Conservation (phyloP, 1,284 basidiomycete species). For the Sphagnurus paluster region DNA sequence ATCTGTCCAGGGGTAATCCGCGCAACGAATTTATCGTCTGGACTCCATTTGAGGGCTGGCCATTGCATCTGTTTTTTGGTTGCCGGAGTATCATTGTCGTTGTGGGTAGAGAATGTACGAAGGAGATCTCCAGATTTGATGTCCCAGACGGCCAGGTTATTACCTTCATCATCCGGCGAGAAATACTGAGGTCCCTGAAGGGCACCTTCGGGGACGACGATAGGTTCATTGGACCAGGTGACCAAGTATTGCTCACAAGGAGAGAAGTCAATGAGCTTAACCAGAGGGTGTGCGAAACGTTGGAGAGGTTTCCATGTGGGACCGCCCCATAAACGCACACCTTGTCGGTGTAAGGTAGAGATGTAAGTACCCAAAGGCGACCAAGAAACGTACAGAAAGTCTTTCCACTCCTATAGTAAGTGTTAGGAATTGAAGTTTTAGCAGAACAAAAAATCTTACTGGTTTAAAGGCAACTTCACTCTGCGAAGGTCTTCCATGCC, state of each 20-base stretch:
- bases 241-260: conserved; percentile 97
- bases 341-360: conserved; percentile 93
- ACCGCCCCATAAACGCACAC: conserved; percentile 96
- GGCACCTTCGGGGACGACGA: conserved; percentile 83
- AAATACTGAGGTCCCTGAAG: conserved; percentile 85
- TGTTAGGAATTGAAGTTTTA: conserved; percentile 15
- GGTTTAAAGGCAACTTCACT: conserved; percentile 82
- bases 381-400: conserved; percentile 94
- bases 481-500: conserved; percentile 92
- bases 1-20: conserved; percentile 87
- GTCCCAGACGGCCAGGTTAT: conserved; percentile 98
- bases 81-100: conserved; percentile 56
- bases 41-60: conserved; percentile 98
- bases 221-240: conserved; percentile 97
- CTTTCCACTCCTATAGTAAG: conserved; percentile 82
- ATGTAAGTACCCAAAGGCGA: conserved; percentile 95
- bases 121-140: conserved; percentile 91
- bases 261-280: conserved; percentile 97
- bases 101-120: conserved; percentile 86
- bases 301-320: conserved; percentile 83
- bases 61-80: conserved; percentile 85
- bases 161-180: conserved; percentile 94
- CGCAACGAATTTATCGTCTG: conserved; percentile 95
- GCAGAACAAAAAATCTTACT: conserved; percentile 41
- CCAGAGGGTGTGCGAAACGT: conserved; percentile 94